Conservation (phyloP, 2,329 filamentous ascomycete genomes). For the Fusarium chaquense region DNA sequence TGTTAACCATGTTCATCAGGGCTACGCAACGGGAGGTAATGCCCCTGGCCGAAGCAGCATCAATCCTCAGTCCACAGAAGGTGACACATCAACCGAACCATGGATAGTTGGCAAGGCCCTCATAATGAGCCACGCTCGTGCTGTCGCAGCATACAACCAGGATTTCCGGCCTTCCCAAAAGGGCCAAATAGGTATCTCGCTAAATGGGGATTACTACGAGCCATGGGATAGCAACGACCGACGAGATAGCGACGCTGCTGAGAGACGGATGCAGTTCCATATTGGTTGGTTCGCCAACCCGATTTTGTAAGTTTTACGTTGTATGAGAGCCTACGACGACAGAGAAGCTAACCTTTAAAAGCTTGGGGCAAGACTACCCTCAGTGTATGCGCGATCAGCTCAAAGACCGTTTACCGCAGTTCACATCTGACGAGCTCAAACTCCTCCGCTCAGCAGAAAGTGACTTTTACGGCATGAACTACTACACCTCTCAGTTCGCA, state of each 20-base stretch:
- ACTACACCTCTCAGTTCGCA: neutral
- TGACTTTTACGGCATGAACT: neutral
- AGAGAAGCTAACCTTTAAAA: neutral
- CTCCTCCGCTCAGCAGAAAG: neutral
- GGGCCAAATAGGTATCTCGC: neutral
- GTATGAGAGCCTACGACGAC: no score
- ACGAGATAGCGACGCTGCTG: neutral
- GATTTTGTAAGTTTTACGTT: neutral
- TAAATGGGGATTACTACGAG: neutral
- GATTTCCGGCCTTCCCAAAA: neutral
- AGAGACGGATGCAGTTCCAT: neutral
- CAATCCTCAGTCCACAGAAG: neutral
- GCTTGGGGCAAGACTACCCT: neutral
- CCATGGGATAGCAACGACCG: neutral
- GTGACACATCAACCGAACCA: neutral
- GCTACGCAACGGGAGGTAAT: neutral
- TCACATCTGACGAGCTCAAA: neutral
- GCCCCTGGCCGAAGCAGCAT: neutral
- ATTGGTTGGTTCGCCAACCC: neutral
- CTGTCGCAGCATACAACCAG: neutral
- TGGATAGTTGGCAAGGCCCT: neutral
- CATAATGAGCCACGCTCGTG: neutral
- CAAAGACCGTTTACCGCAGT: neutral
- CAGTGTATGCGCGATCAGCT: neutral
- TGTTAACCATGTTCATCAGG: no score